These are phyloP conservation scores for Bassia scoparia DNA, from an alignment of 148 eudicot genomes.

Conservation along the genomic window DNA sequence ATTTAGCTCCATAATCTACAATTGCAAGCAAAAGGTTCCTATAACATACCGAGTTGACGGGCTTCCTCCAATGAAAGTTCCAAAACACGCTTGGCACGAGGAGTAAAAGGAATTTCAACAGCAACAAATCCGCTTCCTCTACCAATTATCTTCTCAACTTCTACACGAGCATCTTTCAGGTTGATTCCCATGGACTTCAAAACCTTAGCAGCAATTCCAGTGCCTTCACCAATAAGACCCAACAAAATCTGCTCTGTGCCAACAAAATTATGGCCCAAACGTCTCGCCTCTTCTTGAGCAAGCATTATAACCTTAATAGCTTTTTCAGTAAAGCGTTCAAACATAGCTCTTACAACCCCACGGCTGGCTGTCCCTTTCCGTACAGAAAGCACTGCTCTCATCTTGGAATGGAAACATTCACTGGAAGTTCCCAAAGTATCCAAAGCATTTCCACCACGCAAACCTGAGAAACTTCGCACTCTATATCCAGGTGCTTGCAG, in stretches of 20 bases:
- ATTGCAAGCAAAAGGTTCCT: background rate
- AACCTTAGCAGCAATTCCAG: constrained; percentile 98
- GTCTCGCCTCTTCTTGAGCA: constrained; percentile 93
- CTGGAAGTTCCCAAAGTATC: constrained; percentile 43
- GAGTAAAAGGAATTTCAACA: constrained; percentile 87
- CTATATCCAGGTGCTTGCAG: constrained; percentile 39
- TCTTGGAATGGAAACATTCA: constrained; percentile 50
- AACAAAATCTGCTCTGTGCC: constrained; percentile 92
- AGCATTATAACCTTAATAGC: constrained; percentile 95
- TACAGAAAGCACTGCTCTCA: constrained; percentile 45
- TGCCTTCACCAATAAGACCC: constrained; percentile 97
- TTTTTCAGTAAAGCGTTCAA: constrained; percentile 92
- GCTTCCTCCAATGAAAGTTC: constrained; percentile 93
- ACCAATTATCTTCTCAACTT: constrained; percentile 93
- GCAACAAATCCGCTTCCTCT: constrained; percentile 94
- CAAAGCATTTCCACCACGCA: constrained; percentile 59
- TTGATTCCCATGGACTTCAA: constrained; percentile 93
- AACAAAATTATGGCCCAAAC: constrained; percentile 89
- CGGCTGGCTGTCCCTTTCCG: constrained; percentile 48
- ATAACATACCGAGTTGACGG: constrained; percentile 67
- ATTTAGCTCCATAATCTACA: background rate
- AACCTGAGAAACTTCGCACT: constrained; percentile 56
- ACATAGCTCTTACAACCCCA: constrained; percentile 69
- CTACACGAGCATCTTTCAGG: constrained; percentile 92
- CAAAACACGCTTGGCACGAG: constrained; percentile 93